Percentiles rank a stretch among this genome's conserved stretches.
Conservation (phyloP, 768 basidiomycete species). For the Fomitopsis serialis region DNA sequence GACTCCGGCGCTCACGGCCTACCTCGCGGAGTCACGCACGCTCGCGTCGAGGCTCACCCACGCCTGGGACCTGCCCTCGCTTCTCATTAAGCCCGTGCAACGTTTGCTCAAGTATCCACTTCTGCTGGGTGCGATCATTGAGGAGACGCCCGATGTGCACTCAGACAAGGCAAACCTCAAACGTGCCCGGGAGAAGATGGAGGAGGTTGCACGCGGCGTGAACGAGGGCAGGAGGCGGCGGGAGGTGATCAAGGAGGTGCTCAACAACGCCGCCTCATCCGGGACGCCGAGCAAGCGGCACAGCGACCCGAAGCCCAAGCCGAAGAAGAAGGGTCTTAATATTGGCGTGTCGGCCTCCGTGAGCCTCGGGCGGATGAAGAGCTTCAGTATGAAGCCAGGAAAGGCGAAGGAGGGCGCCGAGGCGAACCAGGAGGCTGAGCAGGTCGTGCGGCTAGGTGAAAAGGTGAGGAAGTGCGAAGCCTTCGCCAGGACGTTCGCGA, state of each 20-base stretch:
- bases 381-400: constrained; percentile 30
- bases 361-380: constrained; percentile 59
- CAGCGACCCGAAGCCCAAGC: constrained; percentile 26
- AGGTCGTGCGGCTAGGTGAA: constrained; percentile 49
- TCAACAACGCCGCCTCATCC: constrained; percentile 29
- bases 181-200: constrained; percentile 52
- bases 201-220: constrained; percentile 68
- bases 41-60: constrained; percentile 71
- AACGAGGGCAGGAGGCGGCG: constrained; percentile 74
- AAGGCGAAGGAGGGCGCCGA: constrained; percentile 30
- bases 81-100: constrained; percentile 97
- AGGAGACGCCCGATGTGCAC: constrained; percentile 67
- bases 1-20: constrained; percentile 56
- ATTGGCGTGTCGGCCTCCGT: constrained; percentile 49
- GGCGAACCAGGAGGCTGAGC: constrained; percentile 38
- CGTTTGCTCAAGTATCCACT: constrained; percentile 92
- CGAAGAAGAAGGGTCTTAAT: constrained; percentile 34
- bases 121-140: constrained; percentile 70
- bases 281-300: constrained; percentile 29
- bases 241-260: constrained; percentile 76
- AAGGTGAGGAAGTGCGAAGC: constrained; percentile 52
- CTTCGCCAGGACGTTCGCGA: constrained; percentile 59
- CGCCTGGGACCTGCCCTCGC: constrained; percentile 88
- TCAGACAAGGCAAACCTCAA: constrained; percentile 56
- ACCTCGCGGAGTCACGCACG: constrained; percentile 60